Base-by-base conservation (phyloP, 306 rosid genomes). In the Betula pendula region DNA sequence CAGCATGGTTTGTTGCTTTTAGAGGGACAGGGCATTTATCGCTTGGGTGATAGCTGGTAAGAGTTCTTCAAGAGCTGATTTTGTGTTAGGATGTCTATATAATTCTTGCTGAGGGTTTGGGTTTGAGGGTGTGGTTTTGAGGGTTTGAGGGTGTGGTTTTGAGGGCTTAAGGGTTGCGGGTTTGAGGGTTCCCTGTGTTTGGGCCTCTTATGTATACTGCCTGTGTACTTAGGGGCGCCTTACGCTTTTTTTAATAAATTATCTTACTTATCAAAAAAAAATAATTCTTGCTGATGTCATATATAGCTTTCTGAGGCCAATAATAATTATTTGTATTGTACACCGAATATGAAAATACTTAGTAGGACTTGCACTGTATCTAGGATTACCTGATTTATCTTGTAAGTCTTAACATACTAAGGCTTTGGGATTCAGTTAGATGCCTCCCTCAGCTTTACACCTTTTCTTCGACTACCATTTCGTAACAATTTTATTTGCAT, bases 1-100 rank as follows among this genome's bases (percentile, higher is more conserved):
- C 97, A 92, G 87, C 99, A 95, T 44, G 97, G 99, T 56, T 87
- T 95, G 73, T 80, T 95, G 84, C 89, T 95, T 72, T 84, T 92
- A 80, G 99, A 92, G 85, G 99, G 99, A 68, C 91, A 90, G 81
- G 99, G 97, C 76, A 87, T 95, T 76, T 95, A 95, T 82, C 97
- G 97, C 22, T 86, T 95, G 88, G 97, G 96, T 70, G 96, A 92
- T 78, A 83, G 76, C 84, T 95, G 99, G 99, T 95, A 85, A 87
- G 96, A 68, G 24, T 40, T 78, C 24, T 76, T 67, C 44, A 60
- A 73, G 42, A 29, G 24, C 51, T 44, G 78, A 31, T 22, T 65
- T 35, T 33, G 51, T 65, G 47, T 38, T 66, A 8, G 24, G 27
- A 66, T 66, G 25, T 38, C 2, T 17, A n/a, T 66, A 66, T 19